Conservation (phyloP, 176 grass and related monocot species). For the Musa itinerans region DNA sequence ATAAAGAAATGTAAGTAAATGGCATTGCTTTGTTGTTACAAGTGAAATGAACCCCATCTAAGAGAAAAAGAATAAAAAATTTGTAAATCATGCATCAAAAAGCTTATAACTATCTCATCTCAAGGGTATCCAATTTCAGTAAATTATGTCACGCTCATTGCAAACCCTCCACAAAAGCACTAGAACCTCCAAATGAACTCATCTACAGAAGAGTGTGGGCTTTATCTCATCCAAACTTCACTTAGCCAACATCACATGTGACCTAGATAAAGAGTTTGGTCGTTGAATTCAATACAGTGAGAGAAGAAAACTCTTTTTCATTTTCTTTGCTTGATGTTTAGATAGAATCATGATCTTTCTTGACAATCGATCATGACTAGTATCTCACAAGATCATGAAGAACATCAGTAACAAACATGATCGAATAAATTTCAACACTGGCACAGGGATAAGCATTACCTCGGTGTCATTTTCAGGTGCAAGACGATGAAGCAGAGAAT, state of each 20-base stretch:
- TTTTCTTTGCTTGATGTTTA: not conserved
- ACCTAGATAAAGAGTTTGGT: not conserved
- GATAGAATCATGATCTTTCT: not conserved
- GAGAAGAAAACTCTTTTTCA: not conserved
- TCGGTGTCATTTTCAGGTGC: slow-evolving; percentile 26
- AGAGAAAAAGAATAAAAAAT: too few relatives aligned
- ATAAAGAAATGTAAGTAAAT: not conserved
- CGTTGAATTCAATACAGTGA: not conserved
- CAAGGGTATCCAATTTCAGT: too few relatives aligned
- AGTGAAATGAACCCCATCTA: too few relatives aligned
- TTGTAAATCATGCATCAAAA: too few relatives aligned
- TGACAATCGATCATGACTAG: not conserved
- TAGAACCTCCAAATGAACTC: not conserved
- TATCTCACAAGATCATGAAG: not conserved
- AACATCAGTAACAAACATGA: slow-evolving; percentile 3
- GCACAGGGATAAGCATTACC: slow-evolving; percentile 1
- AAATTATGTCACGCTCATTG: not conserved
- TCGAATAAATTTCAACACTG: not conserved
- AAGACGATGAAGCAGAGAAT: slow-evolving; percentile 22
- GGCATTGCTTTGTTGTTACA: too few relatives aligned
- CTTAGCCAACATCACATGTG: not conserved
- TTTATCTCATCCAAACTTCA: not conserved
- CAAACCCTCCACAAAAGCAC: not conserved
- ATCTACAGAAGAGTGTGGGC: not conserved
- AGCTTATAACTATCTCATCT: too few relatives aligned